Evolutionary conservation across 2,329 filamentous ascomycete species (phyloP).

Genomic region (Neonectria sp.): DNA sequence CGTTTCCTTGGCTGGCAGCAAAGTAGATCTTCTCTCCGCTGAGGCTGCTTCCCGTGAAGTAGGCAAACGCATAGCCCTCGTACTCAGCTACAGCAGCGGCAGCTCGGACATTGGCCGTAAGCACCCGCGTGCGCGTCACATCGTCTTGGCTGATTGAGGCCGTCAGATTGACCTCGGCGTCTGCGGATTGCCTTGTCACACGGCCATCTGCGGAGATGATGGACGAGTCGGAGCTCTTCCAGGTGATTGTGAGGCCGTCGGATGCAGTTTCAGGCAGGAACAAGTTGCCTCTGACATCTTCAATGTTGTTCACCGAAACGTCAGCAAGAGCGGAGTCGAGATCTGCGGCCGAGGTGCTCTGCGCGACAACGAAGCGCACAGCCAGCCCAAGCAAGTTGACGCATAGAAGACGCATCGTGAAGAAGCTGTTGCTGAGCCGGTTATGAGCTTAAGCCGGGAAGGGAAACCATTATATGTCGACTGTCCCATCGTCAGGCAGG

Average conservation of each 20-base stretch:
- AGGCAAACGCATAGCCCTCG: slow-evolving; percentile 66
- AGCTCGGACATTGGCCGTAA: slow-evolving; percentile 54
- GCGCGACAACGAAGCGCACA: slow-evolving; percentile 12
- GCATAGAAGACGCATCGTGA: slow-evolving; percentile 24
- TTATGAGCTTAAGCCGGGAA: background rate
- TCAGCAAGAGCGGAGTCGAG: slow-evolving; percentile 29
- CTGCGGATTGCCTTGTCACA: slow-evolving; percentile 51
- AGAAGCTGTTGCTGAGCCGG: background rate
- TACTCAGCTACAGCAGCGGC: slow-evolving; percentile 51
- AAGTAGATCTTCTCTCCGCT: slow-evolving; percentile 68
- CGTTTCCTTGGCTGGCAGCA: slow-evolving; percentile 66
- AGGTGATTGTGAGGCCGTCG: slow-evolving; percentile 52
- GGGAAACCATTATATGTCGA: slow-evolving; percentile 3
- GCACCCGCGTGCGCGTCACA: slow-evolving; percentile 46
- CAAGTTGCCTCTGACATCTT: slow-evolving; percentile 57
- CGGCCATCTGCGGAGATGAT: slow-evolving; percentile 54
- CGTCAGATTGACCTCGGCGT: slow-evolving; percentile 52
- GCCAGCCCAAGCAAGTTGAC: slow-evolving; percentile 15
- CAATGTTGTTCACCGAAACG: slow-evolving; percentile 51
- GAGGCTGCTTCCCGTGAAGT: slow-evolving; percentile 62
- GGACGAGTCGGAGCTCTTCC: slow-evolving; percentile 53
- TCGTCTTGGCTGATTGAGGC: slow-evolving; percentile 50
- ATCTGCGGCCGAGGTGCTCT: background rate
- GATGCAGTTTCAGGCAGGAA: slow-evolving; percentile 49
- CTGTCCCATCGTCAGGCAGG: background rate